These are phyloP conservation scores for Flagelloscypha sp. DNA, from an alignment of 768 basidiomycete genomes.

Conservation along the genomic window DNA sequence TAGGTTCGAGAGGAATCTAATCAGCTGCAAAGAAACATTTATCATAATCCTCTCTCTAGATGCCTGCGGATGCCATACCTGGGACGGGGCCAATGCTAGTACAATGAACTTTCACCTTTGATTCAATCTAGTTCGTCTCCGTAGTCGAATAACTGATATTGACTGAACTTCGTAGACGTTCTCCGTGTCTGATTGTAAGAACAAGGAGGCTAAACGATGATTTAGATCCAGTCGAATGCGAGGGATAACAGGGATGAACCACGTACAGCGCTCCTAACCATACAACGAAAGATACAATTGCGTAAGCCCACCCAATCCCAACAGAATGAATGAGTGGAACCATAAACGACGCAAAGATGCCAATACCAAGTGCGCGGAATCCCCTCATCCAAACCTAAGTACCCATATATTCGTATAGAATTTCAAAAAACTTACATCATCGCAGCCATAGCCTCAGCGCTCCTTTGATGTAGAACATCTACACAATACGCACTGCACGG, in stretches of 20 bases:
- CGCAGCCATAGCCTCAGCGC: constrained; percentile 56
- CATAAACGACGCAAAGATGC: constrained; percentile 35
- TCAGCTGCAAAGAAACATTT: no score
- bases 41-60: no score
- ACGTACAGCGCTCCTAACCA: constrained; percentile 49
- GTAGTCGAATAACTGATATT: constrained; percentile 56
- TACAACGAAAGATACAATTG: constrained; percentile 34
- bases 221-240: constrained; percentile 6
- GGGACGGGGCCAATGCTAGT: no score
- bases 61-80: no score
- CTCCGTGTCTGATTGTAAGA: constrained; percentile 48
- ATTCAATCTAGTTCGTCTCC: no score
- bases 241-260: constrained; percentile 1
- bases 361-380: constrained; percentile 36
- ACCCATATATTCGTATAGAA: no score
- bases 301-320: constrained; percentile 45
- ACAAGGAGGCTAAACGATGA: constrained; percentile 37
- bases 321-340: constrained; percentile 46
- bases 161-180: constrained; percentile 45
- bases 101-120: no score
- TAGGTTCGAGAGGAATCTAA: no score
- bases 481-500: constrained; percentile 51
- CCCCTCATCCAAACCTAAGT: constrained; percentile 24
- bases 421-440: constrained; percentile 37
- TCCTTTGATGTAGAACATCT: constrained; percentile 51